Base-by-base conservation (phyloP, 2,329 filamentous ascomycete genomes). In the Teratosphaeria epicoccoides region DNA sequence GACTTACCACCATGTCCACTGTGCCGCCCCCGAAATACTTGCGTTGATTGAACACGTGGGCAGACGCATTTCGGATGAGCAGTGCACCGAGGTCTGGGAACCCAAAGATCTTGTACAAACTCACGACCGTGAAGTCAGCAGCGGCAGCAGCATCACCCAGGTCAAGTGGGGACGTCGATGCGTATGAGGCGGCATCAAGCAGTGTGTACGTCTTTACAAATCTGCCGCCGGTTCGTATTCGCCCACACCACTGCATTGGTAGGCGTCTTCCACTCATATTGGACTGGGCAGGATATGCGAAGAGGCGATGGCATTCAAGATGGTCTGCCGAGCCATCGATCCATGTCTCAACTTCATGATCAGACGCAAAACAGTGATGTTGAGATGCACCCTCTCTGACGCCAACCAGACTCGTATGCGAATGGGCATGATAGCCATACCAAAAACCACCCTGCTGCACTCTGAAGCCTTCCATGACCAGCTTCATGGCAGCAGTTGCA, bases 81-180 rank as follows among this genome's bases (percentile, higher is more conserved):
- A 98, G 71, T 1, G 84, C 89, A 1, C 91, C 91, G 1, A 97
- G 74, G 65, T 97, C 88, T 0, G 91, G 91, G 58, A 96, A 96
- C 1, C 93, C 91, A 67, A 97, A 97, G n/a, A 96, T 90, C 68
- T 97, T 98, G 72, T 96, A 94, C 57, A 97, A 82, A 67, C 90
- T 96, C 43, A 97, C 63, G 0, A 88, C 85, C 0, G 81, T 84
- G 59, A 97, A 97, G 66, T 97, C 91, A 1, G 91, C 87, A 0
- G 85, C 82, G 0, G 70, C 65, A 0, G 73, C 71, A 0, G 76
- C 60, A 58, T 86, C 71, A 51, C 80, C 74, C 2, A 97, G 72
- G 62, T 94, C 80, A 6, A 97, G 73, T 1, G 81, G 81, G 4
- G 86, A 81, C 0, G 90, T 95, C 6, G 88, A 83, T 9, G 83